phyloP scores from a whole-genome alignment of 2,329 filamentous ascomycete species.

The Paecilomyces niveus region DNA sequence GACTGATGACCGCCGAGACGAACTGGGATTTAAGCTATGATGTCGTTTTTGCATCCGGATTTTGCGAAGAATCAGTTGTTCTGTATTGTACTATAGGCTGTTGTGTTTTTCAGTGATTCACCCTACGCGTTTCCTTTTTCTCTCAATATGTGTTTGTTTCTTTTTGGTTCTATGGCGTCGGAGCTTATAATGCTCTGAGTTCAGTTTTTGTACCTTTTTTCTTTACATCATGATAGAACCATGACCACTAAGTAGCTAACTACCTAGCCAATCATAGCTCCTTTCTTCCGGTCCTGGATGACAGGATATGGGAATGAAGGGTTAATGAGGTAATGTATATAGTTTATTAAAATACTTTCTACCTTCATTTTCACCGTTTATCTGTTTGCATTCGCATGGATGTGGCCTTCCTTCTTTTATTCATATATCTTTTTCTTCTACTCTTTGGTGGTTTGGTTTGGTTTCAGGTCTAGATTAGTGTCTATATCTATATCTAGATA shows the following conservation, averaged over 20 bases:
- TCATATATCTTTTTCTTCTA: background rate
- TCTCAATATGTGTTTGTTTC: background rate
- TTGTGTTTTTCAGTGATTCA: background rate
- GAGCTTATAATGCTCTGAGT: background rate
- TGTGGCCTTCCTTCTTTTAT: background rate
- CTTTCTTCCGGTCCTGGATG: background rate
- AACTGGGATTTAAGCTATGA: conserved; percentile 33
- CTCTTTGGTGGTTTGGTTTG: too few species aligned
- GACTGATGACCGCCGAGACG: conserved; percentile 53
- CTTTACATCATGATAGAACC: background rate
- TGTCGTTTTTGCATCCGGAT: background rate
- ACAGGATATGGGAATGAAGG: background rate
- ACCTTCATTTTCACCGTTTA: background rate
- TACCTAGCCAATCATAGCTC: background rate
- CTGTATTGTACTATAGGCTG: background rate
- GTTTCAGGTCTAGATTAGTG: too few species aligned
- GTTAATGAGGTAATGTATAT: background rate
- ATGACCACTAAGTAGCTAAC: background rate
- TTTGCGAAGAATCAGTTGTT: background rate
- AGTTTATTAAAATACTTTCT: background rate
- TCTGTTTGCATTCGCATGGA: background rate
- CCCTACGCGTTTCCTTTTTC: background rate
- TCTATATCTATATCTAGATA: too few species aligned
- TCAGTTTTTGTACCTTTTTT: background rate
- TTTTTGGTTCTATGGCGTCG: background rate